Evolutionary conservation across 2,329 filamentous ascomycete genomes (phyloP).

Genomic region (Botrytis sinoallii): DNA sequence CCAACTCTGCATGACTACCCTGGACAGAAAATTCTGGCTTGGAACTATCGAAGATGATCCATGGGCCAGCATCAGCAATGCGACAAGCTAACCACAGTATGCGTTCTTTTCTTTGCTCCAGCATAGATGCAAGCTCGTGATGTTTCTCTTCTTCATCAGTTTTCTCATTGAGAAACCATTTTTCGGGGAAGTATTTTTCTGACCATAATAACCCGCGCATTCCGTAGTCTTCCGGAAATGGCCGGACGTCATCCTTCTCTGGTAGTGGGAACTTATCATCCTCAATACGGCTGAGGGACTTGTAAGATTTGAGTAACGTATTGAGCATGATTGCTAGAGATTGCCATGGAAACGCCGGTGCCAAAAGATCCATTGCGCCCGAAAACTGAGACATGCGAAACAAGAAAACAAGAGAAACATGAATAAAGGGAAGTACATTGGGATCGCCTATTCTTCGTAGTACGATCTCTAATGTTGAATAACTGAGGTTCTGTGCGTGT

Average conservation of each 20-base stretch:
- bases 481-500: constrained; percentile 23
- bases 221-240: constrained; percentile 30
- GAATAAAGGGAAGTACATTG: constrained; percentile 29
- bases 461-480: constrained; percentile 23
- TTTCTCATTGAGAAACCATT: constrained; percentile 30
- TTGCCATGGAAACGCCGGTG: constrained; percentile 27
- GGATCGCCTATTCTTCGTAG: constrained; percentile 28
- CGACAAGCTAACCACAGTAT: constrained; percentile 29
- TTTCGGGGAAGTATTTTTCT: constrained; percentile 26
- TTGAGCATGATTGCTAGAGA: constrained; percentile 25
- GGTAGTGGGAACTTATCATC: constrained; percentile 24
- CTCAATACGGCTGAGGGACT: constrained; percentile 22
- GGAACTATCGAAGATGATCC: constrained; percentile 17
- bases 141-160: constrained; percentile 34
- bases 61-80: constrained; percentile 20
- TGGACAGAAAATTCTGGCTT: constrained; percentile 14
- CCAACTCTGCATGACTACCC: not conserved
- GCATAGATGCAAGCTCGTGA: constrained; percentile 33
- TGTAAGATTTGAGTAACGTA: constrained; percentile 21
- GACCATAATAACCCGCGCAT: constrained; percentile 29
- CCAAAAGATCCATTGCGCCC: constrained; percentile 24
- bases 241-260: constrained; percentile 28
- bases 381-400: constrained; percentile 23
- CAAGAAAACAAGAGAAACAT: constrained; percentile 30
- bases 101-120: constrained; percentile 29